These are phyloP conservation scores for Jamesozyma rosinii DNA, from an alignment of 805 yeast species.

Conservation along the genomic window DNA sequence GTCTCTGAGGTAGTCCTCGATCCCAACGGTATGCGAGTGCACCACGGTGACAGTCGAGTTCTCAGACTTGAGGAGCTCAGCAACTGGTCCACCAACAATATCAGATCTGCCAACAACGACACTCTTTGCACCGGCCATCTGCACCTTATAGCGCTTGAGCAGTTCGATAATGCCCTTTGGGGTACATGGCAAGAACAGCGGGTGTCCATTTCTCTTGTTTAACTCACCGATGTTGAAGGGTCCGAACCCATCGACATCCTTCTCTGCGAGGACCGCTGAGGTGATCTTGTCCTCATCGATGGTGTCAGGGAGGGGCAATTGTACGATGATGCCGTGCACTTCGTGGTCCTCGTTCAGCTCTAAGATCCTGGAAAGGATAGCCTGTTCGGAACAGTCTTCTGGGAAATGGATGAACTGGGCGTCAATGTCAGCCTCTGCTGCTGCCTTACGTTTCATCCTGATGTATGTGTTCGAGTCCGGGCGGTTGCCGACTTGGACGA, in stretches of 20 bases:
- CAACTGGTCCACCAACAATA: conserved; percentile 91
- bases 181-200: conserved; percentile 84
- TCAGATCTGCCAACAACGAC: conserved; percentile 93
- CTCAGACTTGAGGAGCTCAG: conserved; percentile 65
- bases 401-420: conserved; percentile 60
- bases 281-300: conserved; percentile 75
- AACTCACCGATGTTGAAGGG: conserved; percentile 83
- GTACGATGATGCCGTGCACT: conserved; percentile 83
- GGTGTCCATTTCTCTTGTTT: conserved; percentile 75
- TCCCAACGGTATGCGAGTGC: conserved; percentile 62
- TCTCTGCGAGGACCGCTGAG: conserved; percentile 65
- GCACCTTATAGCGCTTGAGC: conserved; percentile 58
- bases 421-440: conserved; percentile 67
- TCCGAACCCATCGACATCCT: conserved; percentile 95
- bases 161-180: conserved; percentile 87
- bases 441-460: conserved; percentile 83
- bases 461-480: conserved; percentile 91
- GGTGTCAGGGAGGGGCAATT: conserved; percentile 78
- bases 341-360: conserved; percentile 61
- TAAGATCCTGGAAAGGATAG: conserved; percentile 47
- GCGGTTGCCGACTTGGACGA: conserved; percentile 82
- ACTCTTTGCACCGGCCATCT: conserved; percentile 68
- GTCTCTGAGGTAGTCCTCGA: conserved; percentile 45
- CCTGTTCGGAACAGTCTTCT: conserved; percentile 51
- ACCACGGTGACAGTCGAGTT: conserved; percentile 85